phyloP scores from a whole-genome alignment of 2,329 filamentous ascomycete species.

The Arthroderma sp. region DNA sequence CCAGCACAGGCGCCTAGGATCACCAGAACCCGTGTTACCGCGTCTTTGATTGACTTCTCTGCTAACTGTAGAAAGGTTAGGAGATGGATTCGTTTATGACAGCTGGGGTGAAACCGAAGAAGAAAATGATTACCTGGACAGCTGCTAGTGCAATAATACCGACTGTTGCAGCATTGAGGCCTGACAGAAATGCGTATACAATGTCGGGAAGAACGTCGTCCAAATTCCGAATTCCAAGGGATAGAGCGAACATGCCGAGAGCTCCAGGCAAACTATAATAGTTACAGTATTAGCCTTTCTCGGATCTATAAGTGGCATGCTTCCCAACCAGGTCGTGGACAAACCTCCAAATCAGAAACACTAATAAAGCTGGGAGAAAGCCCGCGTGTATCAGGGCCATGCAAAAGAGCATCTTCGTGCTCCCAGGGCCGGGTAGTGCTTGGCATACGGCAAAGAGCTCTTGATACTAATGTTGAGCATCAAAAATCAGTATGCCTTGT shows the following conservation, averaged over 20 bases:
- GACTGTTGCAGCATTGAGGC: constrained; percentile 58
- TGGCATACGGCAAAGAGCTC: constrained; percentile 60
- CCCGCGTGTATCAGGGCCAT: constrained; percentile 53
- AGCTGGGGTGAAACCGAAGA: background rate
- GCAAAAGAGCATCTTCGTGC: constrained; percentile 60
- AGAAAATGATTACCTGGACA: constrained; percentile 29
- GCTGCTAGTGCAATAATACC: constrained; percentile 60
- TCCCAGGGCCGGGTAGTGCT: constrained; percentile 52
- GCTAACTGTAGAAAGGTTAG: constrained; percentile 38
- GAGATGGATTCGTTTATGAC: background rate
- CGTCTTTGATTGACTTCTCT: constrained; percentile 54
- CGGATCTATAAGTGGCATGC: background rate
- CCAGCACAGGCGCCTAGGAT: constrained; percentile 52
- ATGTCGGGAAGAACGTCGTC: constrained; percentile 44
- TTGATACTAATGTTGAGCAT: constrained; percentile 41
- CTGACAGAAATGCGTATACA: constrained; percentile 57
- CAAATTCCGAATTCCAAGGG: constrained; percentile 51
- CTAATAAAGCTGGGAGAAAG: constrained; percentile 42
- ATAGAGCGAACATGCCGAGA: constrained; percentile 55
- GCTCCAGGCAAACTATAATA: constrained; percentile 49
- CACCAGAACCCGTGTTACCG: constrained; percentile 48
- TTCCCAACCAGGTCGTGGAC: constrained; percentile 1
- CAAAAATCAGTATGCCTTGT: constrained; percentile 1
- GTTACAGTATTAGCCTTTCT: background rate
- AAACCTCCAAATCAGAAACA: constrained; percentile 53